Conservation (phyloP, 768 basidiomycete species). For the Mycena epipterygia region DNA sequence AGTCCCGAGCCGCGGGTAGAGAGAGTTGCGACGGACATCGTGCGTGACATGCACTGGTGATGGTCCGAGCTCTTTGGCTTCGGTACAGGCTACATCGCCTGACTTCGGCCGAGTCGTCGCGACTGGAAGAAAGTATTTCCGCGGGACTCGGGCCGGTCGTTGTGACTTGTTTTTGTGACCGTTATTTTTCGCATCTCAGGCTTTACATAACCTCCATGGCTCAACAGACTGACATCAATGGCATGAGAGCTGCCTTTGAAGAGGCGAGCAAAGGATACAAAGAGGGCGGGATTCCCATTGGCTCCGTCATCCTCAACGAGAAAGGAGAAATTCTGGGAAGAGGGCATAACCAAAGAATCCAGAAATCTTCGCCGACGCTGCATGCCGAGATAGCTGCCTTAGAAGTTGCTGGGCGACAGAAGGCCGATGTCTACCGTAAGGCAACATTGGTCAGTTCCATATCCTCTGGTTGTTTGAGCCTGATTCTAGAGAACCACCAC, state of each 20-base stretch:
- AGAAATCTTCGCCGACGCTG: conserved; percentile 49
- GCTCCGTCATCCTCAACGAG: conserved; percentile 57
- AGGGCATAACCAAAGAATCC: conserved; percentile 54
- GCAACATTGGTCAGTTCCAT: conserved; percentile 61
- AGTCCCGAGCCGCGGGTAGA: too few relatives aligned
- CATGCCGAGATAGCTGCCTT: conserved; percentile 56
- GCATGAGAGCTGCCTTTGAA: conserved; percentile 20
- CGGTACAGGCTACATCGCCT: too few relatives aligned
- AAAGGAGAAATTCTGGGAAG: conserved; percentile 42
- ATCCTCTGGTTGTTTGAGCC: background rate
- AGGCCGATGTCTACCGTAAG: conserved; percentile 58
- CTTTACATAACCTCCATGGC: background rate
- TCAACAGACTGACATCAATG: background rate
- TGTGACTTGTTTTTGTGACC: too few relatives aligned
- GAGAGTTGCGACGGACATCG: too few relatives aligned
- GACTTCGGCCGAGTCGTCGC: too few relatives aligned
- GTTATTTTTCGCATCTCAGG: too few relatives aligned
- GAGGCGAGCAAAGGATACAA: conserved; percentile 62
- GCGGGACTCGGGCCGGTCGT: too few relatives aligned
- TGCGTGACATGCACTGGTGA: too few relatives aligned
- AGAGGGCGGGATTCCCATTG: conserved; percentile 76
- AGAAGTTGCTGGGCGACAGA: conserved; percentile 66
- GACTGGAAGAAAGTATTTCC: too few relatives aligned
- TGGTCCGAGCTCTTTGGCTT: too few relatives aligned
- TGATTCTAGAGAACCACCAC: background rate